phyloP scores from a whole-genome alignment of 139 green algal species.

The Pseudopediastrum boryanum region DNA sequence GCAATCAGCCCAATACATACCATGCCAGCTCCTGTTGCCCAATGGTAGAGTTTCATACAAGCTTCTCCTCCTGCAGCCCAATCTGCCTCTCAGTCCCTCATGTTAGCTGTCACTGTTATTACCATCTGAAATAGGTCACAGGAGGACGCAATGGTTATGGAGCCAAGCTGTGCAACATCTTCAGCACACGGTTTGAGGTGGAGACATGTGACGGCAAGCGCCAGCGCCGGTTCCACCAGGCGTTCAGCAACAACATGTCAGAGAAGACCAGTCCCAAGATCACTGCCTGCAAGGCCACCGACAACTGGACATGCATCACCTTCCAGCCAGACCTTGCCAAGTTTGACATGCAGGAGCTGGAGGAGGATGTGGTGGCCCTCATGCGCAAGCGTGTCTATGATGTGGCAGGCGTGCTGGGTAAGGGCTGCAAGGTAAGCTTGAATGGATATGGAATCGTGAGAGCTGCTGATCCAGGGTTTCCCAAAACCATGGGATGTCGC shows the following conservation, averaged over 20 bases:
- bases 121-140: slow-evolving; percentile 79
- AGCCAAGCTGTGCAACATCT: slow-evolving; percentile 99
- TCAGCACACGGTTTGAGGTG: slow-evolving; percentile 96
- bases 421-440: slow-evolving; percentile 81
- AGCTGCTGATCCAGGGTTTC: no score
- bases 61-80: not conserved
- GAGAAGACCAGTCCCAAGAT: slow-evolving; percentile 79
- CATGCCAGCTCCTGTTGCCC: not conserved
- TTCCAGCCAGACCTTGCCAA: slow-evolving; percentile 96
- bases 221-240: slow-evolving; percentile 87
- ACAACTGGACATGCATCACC: slow-evolving; percentile 97
- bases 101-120: not conserved
- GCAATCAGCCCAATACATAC: not conserved
- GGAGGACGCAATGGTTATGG: slow-evolving; percentile 98
- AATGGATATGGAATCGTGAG: no score
- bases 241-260: slow-evolving; percentile 85
- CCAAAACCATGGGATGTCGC: no score
- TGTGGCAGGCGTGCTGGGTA: slow-evolving; percentile 93
- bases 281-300: slow-evolving; percentile 82
- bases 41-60: not conserved
- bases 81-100: no score
- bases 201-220: slow-evolving; percentile 95
- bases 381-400: slow-evolving; percentile 98
- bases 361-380: slow-evolving; percentile 84
- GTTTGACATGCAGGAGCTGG: slow-evolving; percentile 92